These are phyloP conservation scores for Penstemon newberryi DNA, from an alignment of 257 asterid species.

Conservation along the genomic window DNA sequence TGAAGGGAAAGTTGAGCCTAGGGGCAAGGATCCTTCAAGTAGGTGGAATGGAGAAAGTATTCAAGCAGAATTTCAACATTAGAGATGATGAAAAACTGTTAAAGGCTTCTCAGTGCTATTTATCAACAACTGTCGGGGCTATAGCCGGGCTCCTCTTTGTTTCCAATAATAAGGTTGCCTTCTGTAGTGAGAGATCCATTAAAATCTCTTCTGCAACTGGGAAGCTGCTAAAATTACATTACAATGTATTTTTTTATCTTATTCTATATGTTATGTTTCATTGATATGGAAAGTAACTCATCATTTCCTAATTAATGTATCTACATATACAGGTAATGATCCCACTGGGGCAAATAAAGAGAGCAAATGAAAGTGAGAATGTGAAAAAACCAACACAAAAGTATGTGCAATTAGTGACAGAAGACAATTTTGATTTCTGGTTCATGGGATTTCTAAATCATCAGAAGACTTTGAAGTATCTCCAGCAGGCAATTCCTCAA, in stretches of 20 bases:
- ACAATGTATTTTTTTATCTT: slow-evolving; percentile 26
- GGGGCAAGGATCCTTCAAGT: slow-evolving; percentile 50
- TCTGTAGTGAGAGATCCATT: slow-evolving; percentile 44
- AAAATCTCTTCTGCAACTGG: slow-evolving; percentile 6
- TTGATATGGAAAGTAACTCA: slow-evolving; percentile 12
- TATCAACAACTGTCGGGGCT: slow-evolving; percentile 46
- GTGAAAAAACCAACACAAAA: slow-evolving; percentile 40
- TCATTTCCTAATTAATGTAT: not conserved
- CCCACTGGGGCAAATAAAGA: slow-evolving; percentile 39
- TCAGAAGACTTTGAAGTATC: slow-evolving; percentile 33
- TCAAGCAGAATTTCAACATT: slow-evolving; percentile 34
- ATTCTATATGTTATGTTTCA: not conserved
- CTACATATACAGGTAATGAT: slow-evolving; percentile 39
- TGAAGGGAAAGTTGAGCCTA: slow-evolving; percentile 50
- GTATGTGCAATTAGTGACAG: slow-evolving; percentile 44
- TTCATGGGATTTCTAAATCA: slow-evolving; percentile 52
- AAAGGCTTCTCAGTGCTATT: slow-evolving; percentile 43
- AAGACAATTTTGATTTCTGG: slow-evolving; percentile 52
- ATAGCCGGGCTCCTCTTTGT: slow-evolving; percentile 43
- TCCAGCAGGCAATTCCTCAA: slow-evolving; percentile 34
- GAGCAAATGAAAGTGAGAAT: slow-evolving; percentile 36
- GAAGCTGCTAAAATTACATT: slow-evolving; percentile 29
- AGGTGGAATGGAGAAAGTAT: slow-evolving; percentile 49
- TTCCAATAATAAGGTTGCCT: slow-evolving; percentile 38
- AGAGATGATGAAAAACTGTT: slow-evolving; percentile 34